Evolutionary conservation across 768 basidiomycete genomes (phyloP), one percentile per base, ranked within the genome.

Genomic region (Suillus cothurnatus): DNA sequence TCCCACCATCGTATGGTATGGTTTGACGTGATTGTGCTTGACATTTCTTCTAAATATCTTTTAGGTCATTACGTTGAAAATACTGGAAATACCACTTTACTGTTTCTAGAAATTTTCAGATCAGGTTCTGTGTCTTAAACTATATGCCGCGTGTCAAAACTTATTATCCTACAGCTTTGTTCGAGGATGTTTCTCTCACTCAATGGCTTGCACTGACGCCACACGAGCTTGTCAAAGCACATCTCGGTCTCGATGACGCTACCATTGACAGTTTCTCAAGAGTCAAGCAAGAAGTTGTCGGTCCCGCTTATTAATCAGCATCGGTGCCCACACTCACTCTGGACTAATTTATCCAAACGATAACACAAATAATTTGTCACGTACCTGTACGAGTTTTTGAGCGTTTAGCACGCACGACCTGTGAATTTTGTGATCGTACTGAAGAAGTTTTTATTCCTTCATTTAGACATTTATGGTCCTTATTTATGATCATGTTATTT

Each of bases 21-120:
- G n/a, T 9, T 64, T 28, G 28, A 28, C 14, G 21, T 6, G 45
- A 63, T 58, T 21, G 45, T 41, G 17, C 53, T 21, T 17, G 49
- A 66, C 2, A 28, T 62, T 23, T 26, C 61, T 14, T 41, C 38
- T 59, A 28, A 59, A 21, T 31, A 31, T 41, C 19, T 1, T 58
- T 64, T 68, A 84, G 87, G 87, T 1, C 89, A 91, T 70, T 89
- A 90, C 70, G 79, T 90, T 32, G 88, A 90, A 72, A 89, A 90
- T 72, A 86, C 81, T 5, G 88, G 88, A 19, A 84, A 87, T 67
- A 80, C 81, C 2, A 84, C 88, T 3, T 72, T 90, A 45, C 79
- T 75, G 66, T 86, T 84, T 71, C 78, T 91, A 7, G 88, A 90
- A 71, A 83, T 90, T n/a, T 86, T 89, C 72, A 83, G 80, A 68